Evolutionary conservation across 2,329 filamentous ascomycete species (phyloP).

Genomic region (Hymenoscyphus linearis): DNA sequence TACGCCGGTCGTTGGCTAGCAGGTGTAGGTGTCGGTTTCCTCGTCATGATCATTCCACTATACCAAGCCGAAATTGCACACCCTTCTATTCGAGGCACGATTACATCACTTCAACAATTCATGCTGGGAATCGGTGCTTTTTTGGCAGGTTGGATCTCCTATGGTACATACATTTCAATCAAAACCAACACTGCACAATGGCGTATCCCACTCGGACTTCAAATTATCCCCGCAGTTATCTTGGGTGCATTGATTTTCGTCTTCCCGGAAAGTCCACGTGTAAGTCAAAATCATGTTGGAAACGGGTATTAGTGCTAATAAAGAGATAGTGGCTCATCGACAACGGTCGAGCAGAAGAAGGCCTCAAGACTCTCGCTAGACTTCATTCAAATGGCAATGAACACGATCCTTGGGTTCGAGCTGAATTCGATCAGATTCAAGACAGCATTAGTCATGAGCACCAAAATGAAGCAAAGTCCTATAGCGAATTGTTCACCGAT

Average conservation of each 20-base stretch:
- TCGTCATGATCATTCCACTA: conserved; percentile 46
- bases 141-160: conserved; percentile 68
- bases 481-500: conserved; percentile 54
- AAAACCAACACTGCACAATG: conserved; percentile 31
- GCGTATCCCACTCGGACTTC: conserved; percentile 42
- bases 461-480: conserved; percentile 58
- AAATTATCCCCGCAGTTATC: conserved; percentile 53
- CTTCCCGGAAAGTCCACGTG: conserved; percentile 53
- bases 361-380: conserved; percentile 51
- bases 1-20: conserved; percentile 67
- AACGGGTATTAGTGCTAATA: background rate
- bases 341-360: conserved; percentile 49
- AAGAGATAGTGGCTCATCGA: conserved; percentile 52
- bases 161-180: conserved; percentile 42
- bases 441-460: conserved; percentile 57
- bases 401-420: conserved; percentile 55
- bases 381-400: conserved; percentile 56
- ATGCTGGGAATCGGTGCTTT: conserved; percentile 75
- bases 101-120: conserved; percentile 75
- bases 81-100: conserved; percentile 65
- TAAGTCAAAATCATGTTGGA: conserved; percentile 26
- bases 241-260: conserved; percentile 50
- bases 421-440: conserved; percentile 59
- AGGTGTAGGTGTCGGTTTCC: conserved; percentile 52
- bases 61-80: conserved; percentile 75